A percentile compares a stretch with the other conserved stretches of the same genome.
phyloP scores from a whole-genome alignment of 1,284 basidiomycete genomes.

The Boletus sp. region DNA sequence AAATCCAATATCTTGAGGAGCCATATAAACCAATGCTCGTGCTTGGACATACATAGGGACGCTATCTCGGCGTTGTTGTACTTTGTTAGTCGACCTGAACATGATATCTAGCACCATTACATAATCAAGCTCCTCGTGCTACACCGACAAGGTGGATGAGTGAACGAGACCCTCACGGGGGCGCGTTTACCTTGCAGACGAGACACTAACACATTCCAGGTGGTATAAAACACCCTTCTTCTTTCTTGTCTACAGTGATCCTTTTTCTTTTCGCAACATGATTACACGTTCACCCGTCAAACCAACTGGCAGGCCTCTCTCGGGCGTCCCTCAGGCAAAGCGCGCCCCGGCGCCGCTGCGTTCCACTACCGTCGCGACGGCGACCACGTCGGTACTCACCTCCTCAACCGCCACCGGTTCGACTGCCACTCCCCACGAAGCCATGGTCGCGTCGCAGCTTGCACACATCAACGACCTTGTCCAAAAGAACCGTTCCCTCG shows the following conservation, averaged over 20 bases:
- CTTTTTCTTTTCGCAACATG: constrained; percentile 15
- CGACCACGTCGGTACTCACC: constrained; percentile 29
- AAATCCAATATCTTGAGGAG: constrained; percentile 43
- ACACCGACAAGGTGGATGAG: constrained; percentile 10
- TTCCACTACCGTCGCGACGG: constrained; percentile 15
- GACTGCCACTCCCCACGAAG: constrained; percentile 41
- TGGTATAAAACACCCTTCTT: neutral
- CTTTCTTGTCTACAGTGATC: neutral
- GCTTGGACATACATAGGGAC: constrained; percentile 30
- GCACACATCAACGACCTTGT: constrained; percentile 66
- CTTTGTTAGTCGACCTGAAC: neutral
- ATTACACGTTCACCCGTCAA: constrained; percentile 31
- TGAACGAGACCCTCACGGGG: neutral
- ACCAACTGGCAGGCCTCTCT: constrained; percentile 7
- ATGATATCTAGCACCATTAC: constrained; percentile 8
- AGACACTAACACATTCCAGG: constrained; percentile 2
- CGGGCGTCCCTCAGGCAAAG: constrained; percentile 13
- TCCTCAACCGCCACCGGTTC: constrained; percentile 31
- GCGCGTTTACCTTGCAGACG: constrained; percentile 1
- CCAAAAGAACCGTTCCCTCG: constrained; percentile 56
- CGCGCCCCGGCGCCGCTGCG: constrained; percentile 24
- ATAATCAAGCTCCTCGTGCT: constrained; percentile 5
- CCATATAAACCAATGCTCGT: constrained; percentile 40
- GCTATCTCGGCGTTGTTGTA: neutral
- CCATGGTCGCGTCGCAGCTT: constrained; percentile 52